Percentiles rank a stretch among this genome's conserved stretches.
Conservation (phyloP, 2,329 filamentous ascomycete genomes). For the Verticillium isaacii region DNA sequence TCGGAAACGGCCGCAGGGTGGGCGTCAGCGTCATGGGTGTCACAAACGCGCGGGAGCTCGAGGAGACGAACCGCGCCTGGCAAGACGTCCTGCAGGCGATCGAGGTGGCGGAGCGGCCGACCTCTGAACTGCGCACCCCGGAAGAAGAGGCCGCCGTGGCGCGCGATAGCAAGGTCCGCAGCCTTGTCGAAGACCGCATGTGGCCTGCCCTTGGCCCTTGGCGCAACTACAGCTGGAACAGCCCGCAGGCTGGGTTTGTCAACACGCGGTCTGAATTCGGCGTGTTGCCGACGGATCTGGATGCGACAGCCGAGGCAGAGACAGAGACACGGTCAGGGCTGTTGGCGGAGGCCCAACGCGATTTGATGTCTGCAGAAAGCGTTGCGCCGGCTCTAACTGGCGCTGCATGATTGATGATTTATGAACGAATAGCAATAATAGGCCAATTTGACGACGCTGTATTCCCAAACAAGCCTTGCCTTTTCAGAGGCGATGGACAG, state of each 20-base stretch:
- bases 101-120: constrained; percentile 20
- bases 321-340: background rate
- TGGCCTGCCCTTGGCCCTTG: constrained; percentile 55
- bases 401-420: background rate
- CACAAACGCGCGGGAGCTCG: constrained; percentile 56
- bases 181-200: constrained; percentile 36
- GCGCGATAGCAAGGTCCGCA: constrained; percentile 21
- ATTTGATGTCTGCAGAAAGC: background rate
- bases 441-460: background rate
- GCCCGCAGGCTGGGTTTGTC: constrained; percentile 43
- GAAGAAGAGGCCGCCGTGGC: constrained; percentile 14
- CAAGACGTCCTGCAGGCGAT: constrained; percentile 44
- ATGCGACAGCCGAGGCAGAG: background rate
- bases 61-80: constrained; percentile 58
- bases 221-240: constrained; percentile 61
- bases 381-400: background rate
- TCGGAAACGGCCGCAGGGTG: constrained; percentile 25
- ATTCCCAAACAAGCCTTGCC: background rate
- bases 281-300: background rate
- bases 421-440: no score
- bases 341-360: background rate
- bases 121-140: constrained; percentile 9
- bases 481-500: background rate
- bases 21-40: constrained; percentile 63
- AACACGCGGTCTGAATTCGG: constrained; percentile 24